phyloP scores from a whole-genome alignment of 257 asterid species.

The Solanum tarapatanum region DNA sequence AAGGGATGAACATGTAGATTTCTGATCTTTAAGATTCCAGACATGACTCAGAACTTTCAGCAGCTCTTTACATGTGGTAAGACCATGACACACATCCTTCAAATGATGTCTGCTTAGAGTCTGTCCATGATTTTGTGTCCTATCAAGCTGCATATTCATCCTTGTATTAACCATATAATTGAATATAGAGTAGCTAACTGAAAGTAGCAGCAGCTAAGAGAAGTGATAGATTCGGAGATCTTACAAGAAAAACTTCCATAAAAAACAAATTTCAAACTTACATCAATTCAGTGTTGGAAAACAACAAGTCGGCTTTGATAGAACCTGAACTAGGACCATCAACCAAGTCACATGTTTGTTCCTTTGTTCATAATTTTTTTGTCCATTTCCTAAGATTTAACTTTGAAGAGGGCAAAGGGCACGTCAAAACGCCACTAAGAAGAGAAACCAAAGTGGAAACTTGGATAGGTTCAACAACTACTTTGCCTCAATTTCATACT shows the following conservation, averaged over 20 bases:
- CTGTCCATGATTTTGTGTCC: conserved; percentile 22
- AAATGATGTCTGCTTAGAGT: conserved; percentile 24
- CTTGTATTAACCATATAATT: background rate
- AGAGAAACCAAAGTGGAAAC: background rate
- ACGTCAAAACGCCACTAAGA: background rate
- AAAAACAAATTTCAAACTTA: background rate
- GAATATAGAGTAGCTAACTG: background rate
- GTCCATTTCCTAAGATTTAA: conserved; percentile 14
- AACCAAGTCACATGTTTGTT: conserved; percentile 20
- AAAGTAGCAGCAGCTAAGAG: background rate
- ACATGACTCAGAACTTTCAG: conserved; percentile 48
- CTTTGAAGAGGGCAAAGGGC: background rate
- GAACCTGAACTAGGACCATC: conserved; percentile 22
- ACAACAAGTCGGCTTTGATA: conserved; percentile 19
- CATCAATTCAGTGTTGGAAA: background rate
- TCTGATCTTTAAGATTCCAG: conserved; percentile 41
- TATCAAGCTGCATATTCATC: conserved; percentile 37
- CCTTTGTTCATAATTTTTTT: background rate
- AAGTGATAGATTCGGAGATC: background rate
- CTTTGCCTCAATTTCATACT: background rate
- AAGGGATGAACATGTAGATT: conserved; percentile 48
- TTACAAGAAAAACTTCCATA: background rate
- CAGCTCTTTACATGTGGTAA: conserved; percentile 64
- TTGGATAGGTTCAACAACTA: background rate
- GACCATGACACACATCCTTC: conserved; percentile 59